A percentile compares a stretch with the other conserved stretches of the same genome.
These are phyloP conservation scores for Parastagonospora avenae DNA, from an alignment of 2,329 filamentous ascomycete genomes.

Conservation along the genomic window DNA sequence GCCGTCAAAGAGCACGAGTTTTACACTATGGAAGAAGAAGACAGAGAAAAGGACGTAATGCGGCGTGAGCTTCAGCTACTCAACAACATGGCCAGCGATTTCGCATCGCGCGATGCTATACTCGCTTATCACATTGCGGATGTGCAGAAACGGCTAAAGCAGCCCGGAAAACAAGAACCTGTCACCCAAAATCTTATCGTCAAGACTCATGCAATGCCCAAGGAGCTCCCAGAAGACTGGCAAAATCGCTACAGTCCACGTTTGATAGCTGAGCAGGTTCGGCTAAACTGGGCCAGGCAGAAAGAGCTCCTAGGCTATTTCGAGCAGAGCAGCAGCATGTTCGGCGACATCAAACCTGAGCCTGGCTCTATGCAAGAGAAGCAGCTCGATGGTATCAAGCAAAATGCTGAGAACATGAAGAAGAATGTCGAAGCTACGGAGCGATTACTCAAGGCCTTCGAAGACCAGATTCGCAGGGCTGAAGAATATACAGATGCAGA, in stretches of 20 bases:
- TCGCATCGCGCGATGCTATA: conserved; percentile 11
- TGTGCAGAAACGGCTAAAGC: conserved; percentile 18
- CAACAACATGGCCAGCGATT: conserved; percentile 13
- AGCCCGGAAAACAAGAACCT: conserved; percentile 7
- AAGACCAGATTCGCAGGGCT: conserved; percentile 13
- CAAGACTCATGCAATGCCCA: not conserved
- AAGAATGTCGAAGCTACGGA: conserved; percentile 19
- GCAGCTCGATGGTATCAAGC: conserved; percentile 1
- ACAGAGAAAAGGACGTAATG: conserved; percentile 15
- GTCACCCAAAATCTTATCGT: not conserved
- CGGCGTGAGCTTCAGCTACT: conserved; percentile 23
- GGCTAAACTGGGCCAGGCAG: conserved; percentile 10
- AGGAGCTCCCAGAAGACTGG: not conserved
- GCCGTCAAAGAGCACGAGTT: conserved; percentile 20
- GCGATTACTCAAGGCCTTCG: conserved; percentile 20
- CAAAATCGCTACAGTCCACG: conserved; percentile 3
- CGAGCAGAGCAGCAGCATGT: conserved; percentile 5
- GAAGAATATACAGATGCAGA: conserved; percentile 6
- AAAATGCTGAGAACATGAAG: conserved; percentile 6
- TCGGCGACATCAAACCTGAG: conserved; percentile 2
- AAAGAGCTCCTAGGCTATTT: conserved; percentile 6
- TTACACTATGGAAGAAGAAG: conserved; percentile 15
- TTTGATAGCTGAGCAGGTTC: conserved; percentile 7
- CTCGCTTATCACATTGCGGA: conserved; percentile 21
- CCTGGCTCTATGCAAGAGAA: not conserved